These are phyloP conservation scores for Colletotrichum noveboracense DNA, from an alignment of 2,329 filamentous ascomycete genomes.

Conservation along the genomic window DNA sequence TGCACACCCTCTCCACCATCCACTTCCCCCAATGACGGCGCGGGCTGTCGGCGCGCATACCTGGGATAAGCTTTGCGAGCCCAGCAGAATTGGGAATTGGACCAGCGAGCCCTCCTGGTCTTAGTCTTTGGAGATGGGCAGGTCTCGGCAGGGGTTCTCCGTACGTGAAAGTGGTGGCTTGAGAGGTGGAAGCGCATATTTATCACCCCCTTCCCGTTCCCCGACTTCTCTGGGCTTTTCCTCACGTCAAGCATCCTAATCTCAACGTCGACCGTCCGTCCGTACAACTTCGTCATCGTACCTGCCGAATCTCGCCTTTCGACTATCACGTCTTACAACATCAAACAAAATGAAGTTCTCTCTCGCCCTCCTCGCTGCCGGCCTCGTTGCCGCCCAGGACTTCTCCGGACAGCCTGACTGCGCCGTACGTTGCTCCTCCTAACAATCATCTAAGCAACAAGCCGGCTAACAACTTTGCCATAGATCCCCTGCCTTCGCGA, in stretches of 20 bases:
- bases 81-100: background rate
- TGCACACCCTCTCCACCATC: background rate
- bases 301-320: background rate
- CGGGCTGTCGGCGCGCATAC: background rate
- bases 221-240: rapidly evolving
- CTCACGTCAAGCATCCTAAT: background rate
- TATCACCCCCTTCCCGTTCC: conserved; percentile 5
- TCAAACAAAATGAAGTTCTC: conserved; percentile 45
- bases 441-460: background rate
- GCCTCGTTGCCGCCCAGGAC: conserved; percentile 44
- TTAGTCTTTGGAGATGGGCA: background rate
- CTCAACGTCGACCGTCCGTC: background rate
- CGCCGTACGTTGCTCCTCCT: conserved; percentile 39
- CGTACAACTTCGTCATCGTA: background rate
- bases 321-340: background rate
- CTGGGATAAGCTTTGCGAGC: conserved; percentile 16
- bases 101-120: background rate
- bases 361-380: conserved; percentile 35
- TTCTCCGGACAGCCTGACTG: conserved; percentile 40
- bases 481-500: conserved; percentile 38
- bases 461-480: background rate
- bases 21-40: background rate
- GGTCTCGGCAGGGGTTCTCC: conserved; percentile 6
- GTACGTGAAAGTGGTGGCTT: background rate
- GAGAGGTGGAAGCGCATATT: background rate